A percentile compares a stretch with the other conserved stretches of the same genome.
Conservation (phyloP, 2,329 filamentous ascomycete species). For the Calonectria pseudoturangicola region DNA sequence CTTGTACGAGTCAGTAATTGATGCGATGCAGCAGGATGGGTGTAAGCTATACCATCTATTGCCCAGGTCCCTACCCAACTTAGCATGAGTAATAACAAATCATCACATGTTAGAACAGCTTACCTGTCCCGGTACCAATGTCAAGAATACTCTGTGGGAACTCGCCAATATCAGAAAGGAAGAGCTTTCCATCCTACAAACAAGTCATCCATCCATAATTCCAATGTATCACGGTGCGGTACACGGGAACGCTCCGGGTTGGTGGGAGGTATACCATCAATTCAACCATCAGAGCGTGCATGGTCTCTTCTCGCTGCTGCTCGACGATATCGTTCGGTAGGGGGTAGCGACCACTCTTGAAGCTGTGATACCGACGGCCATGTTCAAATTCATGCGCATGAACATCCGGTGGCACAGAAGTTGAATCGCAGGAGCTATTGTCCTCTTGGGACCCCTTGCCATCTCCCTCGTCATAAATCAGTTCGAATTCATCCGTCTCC, state of each 20-base stretch:
- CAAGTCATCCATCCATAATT: background rate
- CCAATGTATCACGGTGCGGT: background rate
- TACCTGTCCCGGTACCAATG: conserved; percentile 70
- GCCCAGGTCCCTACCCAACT: conserved; percentile 68
- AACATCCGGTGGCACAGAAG: conserved; percentile 59
- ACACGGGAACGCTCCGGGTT: background rate
- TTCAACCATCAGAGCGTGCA: conserved; percentile 68
- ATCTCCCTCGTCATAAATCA: conserved; percentile 51
- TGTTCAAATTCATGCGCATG: conserved; percentile 59
- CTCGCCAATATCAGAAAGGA: conserved; percentile 62
- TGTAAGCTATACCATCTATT: conserved; percentile 63
- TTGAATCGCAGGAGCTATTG: conserved; percentile 55
- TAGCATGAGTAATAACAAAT: conserved; percentile 33
- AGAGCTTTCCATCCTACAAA: conserved; percentile 61
- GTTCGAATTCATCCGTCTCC: conserved; percentile 57
- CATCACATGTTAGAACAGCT: conserved; percentile 32
- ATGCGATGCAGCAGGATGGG: conserved; percentile 4
- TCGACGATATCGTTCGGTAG: conserved; percentile 68
- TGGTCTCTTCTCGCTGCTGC: conserved; percentile 67
- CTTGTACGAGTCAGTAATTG: conserved; percentile 48
- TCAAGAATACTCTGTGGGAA: conserved; percentile 66
- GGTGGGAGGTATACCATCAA: conserved; percentile 57
- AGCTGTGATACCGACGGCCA: conserved; percentile 66
- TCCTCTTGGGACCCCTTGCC: conserved; percentile 51
- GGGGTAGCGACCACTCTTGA: conserved; percentile 65